These are phyloP conservation scores for Amanita jacksonii DNA, from an alignment of 768 basidiomycete genomes.

Conservation along the genomic window DNA sequence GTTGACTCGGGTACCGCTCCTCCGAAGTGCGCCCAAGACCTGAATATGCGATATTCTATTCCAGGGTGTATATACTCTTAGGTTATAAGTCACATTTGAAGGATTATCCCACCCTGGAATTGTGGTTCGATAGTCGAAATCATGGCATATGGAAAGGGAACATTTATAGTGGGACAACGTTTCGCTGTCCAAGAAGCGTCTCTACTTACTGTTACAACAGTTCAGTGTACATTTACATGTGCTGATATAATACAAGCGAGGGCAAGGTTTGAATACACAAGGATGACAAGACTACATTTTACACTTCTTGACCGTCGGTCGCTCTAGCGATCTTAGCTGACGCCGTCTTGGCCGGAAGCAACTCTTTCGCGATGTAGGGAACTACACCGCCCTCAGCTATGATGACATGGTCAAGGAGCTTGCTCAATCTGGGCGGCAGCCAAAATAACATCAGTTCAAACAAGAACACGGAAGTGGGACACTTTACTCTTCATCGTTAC, in stretches of 20 bases:
- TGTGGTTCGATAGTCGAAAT: no score
- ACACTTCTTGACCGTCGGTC: constrained; percentile 19
- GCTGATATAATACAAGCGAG: not conserved
- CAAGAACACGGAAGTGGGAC: constrained; percentile 11
- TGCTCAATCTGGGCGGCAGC: constrained; percentile 44
- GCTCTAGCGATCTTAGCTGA: constrained; percentile 22
- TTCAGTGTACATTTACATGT: not conserved
- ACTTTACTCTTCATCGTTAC: constrained; percentile 70
- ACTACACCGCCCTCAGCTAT: constrained; percentile 86
- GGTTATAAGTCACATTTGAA: no score
- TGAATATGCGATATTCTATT: no score
- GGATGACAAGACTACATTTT: constrained; percentile 4
- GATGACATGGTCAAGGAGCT: constrained; percentile 75
- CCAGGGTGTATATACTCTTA: no score
- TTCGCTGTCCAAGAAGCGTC: not conserved
- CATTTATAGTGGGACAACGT: not conserved
- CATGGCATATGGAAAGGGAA: no score
- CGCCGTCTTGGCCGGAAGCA: constrained; percentile 30
- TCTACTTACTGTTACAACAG: no score
- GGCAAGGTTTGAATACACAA: not conserved
- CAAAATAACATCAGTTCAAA: not conserved
- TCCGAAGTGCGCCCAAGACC: not conserved
- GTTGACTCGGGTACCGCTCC: constrained; percentile 1
- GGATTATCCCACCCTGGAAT: no score
- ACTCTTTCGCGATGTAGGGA: constrained; percentile 29